A percentile compares a stretch with the other conserved stretches of the same genome.
Evolutionary conservation across 148 eudicot species (phyloP).

Genomic region (Silene uniflora): DNA sequence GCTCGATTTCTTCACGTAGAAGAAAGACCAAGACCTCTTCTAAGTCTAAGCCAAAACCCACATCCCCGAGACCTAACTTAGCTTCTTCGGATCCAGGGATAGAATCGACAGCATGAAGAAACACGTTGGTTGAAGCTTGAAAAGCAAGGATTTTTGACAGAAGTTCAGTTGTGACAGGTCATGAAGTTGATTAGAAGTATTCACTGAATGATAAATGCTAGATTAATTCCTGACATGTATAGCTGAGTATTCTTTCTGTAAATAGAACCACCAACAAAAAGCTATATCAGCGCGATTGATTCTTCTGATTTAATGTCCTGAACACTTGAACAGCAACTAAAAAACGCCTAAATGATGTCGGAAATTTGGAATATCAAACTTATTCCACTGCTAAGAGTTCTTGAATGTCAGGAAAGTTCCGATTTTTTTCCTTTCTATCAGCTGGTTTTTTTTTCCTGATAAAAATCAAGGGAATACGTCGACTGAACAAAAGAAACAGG

Average conservation of each 20-base stretch:
- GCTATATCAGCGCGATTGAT: too few species aligned
- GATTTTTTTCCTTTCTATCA: neutral
- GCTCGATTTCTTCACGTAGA: conserved; percentile 22
- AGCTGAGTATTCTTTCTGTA: conserved; percentile 1
- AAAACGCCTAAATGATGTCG: too few species aligned
- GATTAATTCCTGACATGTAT: conserved; percentile 20
- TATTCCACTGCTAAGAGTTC: too few species aligned
- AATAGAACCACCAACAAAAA: neutral
- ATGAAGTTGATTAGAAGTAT: conserved; percentile 19
- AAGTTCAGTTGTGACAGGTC: conserved; percentile 4
- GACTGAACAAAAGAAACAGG: neutral
- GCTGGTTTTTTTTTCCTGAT: neutral
- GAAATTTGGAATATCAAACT: too few species aligned
- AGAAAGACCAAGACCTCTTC: conserved; percentile 38
- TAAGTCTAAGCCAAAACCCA: conserved; percentile 19
- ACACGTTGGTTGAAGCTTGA: neutral
- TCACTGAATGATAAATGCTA: conserved; percentile 20
- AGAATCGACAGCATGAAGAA: neutral
- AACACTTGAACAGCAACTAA: too few species aligned
- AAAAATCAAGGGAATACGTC: neutral
- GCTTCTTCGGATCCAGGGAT: conserved; percentile 8
- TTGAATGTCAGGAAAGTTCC: neutral
- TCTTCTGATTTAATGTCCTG: too few species aligned
- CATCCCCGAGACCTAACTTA: neutral
- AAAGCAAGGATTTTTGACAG: conserved; percentile 12